Conservation (phyloP, 768 basidiomycete genomes). For the Suillus subalutaceus region DNA sequence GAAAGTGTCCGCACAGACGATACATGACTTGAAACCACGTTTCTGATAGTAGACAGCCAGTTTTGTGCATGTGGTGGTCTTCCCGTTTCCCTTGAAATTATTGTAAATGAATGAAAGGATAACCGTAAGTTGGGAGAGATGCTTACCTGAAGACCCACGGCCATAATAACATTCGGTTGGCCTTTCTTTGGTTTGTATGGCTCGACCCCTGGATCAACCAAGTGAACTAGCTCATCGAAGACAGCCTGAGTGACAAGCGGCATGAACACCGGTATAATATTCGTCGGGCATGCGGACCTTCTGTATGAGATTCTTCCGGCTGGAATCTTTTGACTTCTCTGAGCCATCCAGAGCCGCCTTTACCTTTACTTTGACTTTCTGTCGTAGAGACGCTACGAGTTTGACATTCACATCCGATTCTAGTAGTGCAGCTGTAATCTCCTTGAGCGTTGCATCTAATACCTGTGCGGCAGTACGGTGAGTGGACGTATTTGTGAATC, state of each 20-base stretch:
- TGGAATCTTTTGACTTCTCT: conserved; percentile 79
- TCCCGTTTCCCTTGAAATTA: conserved; percentile 81
- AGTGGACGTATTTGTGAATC: conserved; percentile 11
- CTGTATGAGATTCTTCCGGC: conserved; percentile 87
- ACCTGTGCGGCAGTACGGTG: conserved; percentile 53
- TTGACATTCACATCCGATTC: conserved; percentile 99
- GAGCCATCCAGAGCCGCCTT: conserved; percentile 75
- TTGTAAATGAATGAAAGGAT: conserved; percentile 10
- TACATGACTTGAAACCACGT: conserved; percentile 94
- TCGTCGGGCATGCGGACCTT: conserved; percentile 57
- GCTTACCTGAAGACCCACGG: conserved; percentile 89
- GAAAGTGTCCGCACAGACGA: conserved; percentile 99
- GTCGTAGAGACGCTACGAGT: conserved; percentile 82
- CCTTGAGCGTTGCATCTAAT: conserved; percentile 91
- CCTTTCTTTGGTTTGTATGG: conserved; percentile 98
- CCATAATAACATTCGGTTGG: conserved; percentile 94
- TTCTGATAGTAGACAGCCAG: conserved; percentile 97
- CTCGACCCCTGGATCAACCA: conserved; percentile 95
- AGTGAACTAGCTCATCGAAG: conserved; percentile 92
- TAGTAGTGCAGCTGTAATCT: conserved; percentile 90
- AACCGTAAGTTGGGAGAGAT: conserved; percentile 4
- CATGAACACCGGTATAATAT: conserved; percentile 14
- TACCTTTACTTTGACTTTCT: conserved; percentile 90
- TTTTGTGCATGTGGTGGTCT: conserved; percentile 99
- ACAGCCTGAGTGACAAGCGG: conserved; percentile 63